Percentiles rank a stretch among this genome's conserved stretches.
Conservation (phyloP, 768 basidiomycete species). For the Amanita brunnescens region DNA sequence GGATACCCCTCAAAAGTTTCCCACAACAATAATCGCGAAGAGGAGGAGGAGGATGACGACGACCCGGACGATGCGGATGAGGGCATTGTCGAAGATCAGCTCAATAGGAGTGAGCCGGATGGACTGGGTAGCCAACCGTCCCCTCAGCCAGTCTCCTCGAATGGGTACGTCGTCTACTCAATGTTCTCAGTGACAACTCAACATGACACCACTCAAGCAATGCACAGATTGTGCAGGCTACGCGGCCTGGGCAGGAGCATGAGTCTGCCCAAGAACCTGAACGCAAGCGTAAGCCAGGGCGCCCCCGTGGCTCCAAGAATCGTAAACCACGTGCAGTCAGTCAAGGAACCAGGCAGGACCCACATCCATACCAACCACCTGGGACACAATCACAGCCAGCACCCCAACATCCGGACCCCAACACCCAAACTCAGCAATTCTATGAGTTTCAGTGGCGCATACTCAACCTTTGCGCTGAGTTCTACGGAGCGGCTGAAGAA, state of each 20-base stretch:
- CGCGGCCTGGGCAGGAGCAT: constrained; percentile 21
- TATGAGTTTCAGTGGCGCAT: constrained; percentile 86
- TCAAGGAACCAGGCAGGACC: constrained; percentile 24
- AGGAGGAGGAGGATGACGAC: constrained; percentile 48
- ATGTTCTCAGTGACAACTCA: neutral
- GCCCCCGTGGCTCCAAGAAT: constrained; percentile 75
- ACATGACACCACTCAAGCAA: constrained; percentile 11
- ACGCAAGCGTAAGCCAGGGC: constrained; percentile 66
- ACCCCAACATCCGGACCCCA: constrained; percentile 40
- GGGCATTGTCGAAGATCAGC: constrained; percentile 61
- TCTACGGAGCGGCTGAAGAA: constrained; percentile 81
- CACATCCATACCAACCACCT: constrained; percentile 35
- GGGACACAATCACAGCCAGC: constrained; percentile 22
- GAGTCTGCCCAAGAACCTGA: constrained; percentile 24
- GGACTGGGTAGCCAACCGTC: constrained; percentile 29
- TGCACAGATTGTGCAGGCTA: constrained; percentile 12
- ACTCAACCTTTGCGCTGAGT: constrained; percentile 74
- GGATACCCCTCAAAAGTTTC: constrained; percentile 15
- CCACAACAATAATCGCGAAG: constrained; percentile 14
- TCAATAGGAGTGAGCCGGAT: constrained; percentile 39
- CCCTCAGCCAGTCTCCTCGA: constrained; percentile 24
- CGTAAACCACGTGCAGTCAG: constrained; percentile 34
- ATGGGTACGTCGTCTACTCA: constrained; percentile 16
- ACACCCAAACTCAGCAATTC: constrained; percentile 65
- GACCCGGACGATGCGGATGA: constrained; percentile 69